phyloP scores from a whole-genome alignment of 2,329 filamentous ascomycete species.

The Aureobasidium pullulans region DNA sequence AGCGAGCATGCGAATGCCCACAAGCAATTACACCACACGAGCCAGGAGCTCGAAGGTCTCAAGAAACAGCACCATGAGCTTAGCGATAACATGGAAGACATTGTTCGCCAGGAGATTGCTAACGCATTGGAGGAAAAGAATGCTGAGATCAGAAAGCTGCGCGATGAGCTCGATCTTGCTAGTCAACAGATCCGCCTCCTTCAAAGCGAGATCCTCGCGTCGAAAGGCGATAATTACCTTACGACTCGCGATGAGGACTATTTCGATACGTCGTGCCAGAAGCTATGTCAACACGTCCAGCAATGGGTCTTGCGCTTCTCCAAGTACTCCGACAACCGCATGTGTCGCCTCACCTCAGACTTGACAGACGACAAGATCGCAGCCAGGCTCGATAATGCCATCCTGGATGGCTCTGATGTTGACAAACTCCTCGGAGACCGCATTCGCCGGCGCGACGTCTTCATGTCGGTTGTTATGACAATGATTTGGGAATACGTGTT shows the following conservation, averaged over 20 bases:
- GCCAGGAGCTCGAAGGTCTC: constrained; percentile 62
- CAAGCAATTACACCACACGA: constrained; percentile 50
- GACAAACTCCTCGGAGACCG: constrained; percentile 82
- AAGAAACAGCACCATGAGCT: constrained; percentile 56
- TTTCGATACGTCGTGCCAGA: constrained; percentile 88
- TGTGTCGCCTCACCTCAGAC: constrained; percentile 75
- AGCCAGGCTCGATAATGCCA: constrained; percentile 86
- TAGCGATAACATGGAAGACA: constrained; percentile 55
- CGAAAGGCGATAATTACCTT: constrained; percentile 63
- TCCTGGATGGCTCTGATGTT: constrained; percentile 90
- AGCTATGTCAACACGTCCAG: constrained; percentile 90
- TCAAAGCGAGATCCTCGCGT: constrained; percentile 52
- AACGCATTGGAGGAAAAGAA: constrained; percentile 72
- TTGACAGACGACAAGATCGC: constrained; percentile 89
- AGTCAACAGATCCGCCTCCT: constrained; percentile 53
- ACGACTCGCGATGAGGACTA: constrained; percentile 82
- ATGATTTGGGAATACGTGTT: constrained; percentile 99
- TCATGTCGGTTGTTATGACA: constrained; percentile 98
- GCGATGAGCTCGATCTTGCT: constrained; percentile 68
- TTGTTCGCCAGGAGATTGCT: constrained; percentile 54
- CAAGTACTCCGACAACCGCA: constrained; percentile 89
- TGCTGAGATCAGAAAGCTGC: constrained; percentile 70
- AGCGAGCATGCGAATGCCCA: constrained; percentile 52
- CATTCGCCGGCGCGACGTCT: constrained; percentile 81
- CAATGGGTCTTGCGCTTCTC: constrained; percentile 98